Conservation (phyloP, 305 asterid genomes). For the Plantago lanceolata region DNA sequence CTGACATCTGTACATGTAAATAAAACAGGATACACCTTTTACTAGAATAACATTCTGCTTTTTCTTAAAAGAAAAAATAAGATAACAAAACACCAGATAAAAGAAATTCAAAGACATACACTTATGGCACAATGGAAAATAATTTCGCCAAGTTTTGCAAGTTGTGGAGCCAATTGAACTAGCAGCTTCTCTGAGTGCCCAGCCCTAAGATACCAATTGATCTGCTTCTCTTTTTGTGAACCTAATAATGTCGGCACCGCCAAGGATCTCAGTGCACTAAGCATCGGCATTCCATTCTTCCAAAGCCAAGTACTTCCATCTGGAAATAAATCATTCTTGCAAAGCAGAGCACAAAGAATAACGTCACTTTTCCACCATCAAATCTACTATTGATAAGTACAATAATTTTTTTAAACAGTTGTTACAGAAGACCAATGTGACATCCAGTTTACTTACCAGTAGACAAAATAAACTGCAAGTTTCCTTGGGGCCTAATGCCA, state of each 20-base stretch:
- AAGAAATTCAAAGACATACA: constrained; percentile 41
- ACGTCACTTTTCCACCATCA: constrained; percentile 19
- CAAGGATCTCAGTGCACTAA: constrained; percentile 59
- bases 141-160: constrained; percentile 46
- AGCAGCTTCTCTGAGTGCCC: constrained; percentile 71
- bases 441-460: constrained; percentile 52
- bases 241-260: constrained; percentile 64
- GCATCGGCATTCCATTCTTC: constrained; percentile 82
- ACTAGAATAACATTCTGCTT: neutral
- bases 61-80: neutral
- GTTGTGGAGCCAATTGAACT: constrained; percentile 39
- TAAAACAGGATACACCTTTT: neutral
- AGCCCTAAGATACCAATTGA: constrained; percentile 75
- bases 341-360: constrained; percentile 31
- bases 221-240: constrained; percentile 63
- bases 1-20: constrained; percentile 23
- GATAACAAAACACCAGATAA: neutral
- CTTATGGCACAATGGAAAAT: constrained; percentile 48
- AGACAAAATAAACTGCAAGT: constrained; percentile 80
- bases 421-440: constrained; percentile 22
- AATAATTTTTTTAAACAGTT: neutral
- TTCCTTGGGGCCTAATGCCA: constrained; percentile 94
- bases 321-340: constrained; percentile 80
- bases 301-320: constrained; percentile 78
- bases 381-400: constrained; percentile 10